Base-by-base conservation (phyloP, 345 rosid species). In the Microcos paniculata region DNA sequence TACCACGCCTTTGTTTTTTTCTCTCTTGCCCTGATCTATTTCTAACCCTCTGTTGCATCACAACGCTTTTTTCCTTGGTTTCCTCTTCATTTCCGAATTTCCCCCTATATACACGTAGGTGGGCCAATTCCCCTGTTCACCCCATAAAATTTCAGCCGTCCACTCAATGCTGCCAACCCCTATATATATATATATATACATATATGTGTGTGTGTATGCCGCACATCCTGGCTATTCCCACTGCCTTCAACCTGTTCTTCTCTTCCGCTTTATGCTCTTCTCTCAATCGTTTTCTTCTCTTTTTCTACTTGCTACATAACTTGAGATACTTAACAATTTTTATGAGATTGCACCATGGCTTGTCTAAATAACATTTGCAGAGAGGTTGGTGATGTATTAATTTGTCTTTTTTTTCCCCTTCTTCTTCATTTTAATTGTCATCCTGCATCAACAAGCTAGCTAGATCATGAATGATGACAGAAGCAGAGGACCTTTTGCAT, bases 131-230 rank as follows among this genome's bases (percentile, higher is more conserved):
- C 24, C 28, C 16, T 73, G 64, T 58, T 56, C 38, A 24, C 8
- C 59, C 30, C 58, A 21, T 21, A 33, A 49, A 79, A 81, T 74
- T 79, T 30, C n/a, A 56, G 76, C 83, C 83, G 76, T 75, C 70
- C 76, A 79, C 42, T 71, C 1, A 70, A 15, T 48, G 57, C 69
- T 33, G 8, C 55, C 35, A 16, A 46, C 40, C 21, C 72, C 80
- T 78, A 78, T 84, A 73, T 73, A 84, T 72, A 57, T 49, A 8
- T n/a, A n/a, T n/a, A n/a, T n/a, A n/a, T n/a, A n/a, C n/a, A n/a
- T n/a, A n/a, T n/a, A n/a, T n/a, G n/a, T n/a, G n/a, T n/a, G n/a
- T n/a, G n/a, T n/a, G n/a, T n/a, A n/a, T n/a, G n/a, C n/a, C n/a
- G n/a, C n/a, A n/a, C n/a, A n/a, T n/a, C n/a, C n/a, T n/a, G n/a